Conservation (phyloP, 192 early-diverging fungal genomes). For the Funneliformis geosporum region DNA sequence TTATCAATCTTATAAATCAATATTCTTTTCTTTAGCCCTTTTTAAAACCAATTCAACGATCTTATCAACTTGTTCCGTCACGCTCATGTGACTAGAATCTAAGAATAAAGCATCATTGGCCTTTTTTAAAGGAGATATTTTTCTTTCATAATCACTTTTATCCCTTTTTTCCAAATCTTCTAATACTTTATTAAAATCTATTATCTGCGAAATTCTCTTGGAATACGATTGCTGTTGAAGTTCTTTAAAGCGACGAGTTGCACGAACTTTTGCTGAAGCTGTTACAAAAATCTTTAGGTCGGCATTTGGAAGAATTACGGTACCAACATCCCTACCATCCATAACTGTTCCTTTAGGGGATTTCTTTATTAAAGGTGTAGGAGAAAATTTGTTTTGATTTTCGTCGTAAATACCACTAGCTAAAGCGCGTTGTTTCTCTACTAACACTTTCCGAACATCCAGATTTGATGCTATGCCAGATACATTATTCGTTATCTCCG, state of each 20-base stretch:
- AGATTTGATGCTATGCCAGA: slow-evolving; percentile 62
- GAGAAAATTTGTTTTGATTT: too few relatives aligned
- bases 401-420: slow-evolving; percentile 35
- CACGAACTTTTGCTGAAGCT: slow-evolving; percentile 64
- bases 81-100: slow-evolving; percentile 69
- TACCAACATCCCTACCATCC: slow-evolving; percentile 85
- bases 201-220: slow-evolving; percentile 23
- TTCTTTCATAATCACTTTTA: slow-evolving; percentile 62
- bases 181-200: slow-evolving; percentile 24
- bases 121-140: slow-evolving; percentile 68
- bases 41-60: slow-evolving; percentile 54
- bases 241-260: slow-evolving; percentile 67
- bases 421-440: slow-evolving; percentile 56
- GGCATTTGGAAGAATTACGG: slow-evolving; percentile 71
- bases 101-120: slow-evolving; percentile 71
- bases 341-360: slow-evolving; percentile 65
- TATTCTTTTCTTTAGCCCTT: background rate
- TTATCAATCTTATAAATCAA: background rate
- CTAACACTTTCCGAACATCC: slow-evolving; percentile 52
- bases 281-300: slow-evolving; percentile 78
- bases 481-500: slow-evolving; percentile 56
- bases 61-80: slow-evolving; percentile 66
- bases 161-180: slow-evolving; percentile 68
- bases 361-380: background rate
- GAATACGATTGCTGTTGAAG: slow-evolving; percentile 26